These are phyloP conservation scores for Glycyrrhiza uralensis DNA, from an alignment of 306 rosid species.

Conservation along the genomic window DNA sequence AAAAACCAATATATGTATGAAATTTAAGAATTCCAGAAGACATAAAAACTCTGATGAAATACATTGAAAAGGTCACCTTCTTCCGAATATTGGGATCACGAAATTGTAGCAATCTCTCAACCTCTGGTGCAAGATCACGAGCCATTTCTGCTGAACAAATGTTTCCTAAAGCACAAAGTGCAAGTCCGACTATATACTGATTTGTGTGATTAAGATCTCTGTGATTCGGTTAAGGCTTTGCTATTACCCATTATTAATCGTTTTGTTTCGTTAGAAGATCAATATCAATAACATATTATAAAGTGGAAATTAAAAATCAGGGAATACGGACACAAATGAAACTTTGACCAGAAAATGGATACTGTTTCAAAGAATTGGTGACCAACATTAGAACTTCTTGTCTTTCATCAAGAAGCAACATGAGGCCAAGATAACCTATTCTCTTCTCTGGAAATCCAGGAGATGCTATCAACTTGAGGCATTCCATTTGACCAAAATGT, in stretches of 20 bases:
- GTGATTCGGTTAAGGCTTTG: slow-evolving; percentile 58
- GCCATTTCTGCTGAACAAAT: slow-evolving; percentile 99
- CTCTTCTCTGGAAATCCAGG: slow-evolving; percentile 98
- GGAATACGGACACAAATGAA: slow-evolving; percentile 11
- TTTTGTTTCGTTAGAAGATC: slow-evolving; percentile 24
- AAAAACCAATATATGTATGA: not conserved
- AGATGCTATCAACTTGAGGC: slow-evolving; percentile 92
- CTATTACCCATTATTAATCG: slow-evolving; percentile 20
- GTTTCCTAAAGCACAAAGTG: slow-evolving; percentile 98
- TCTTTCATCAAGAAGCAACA: slow-evolving; percentile 99
- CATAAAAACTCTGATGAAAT: not conserved
- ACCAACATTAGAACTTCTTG: slow-evolving; percentile 99
- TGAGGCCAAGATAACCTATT: slow-evolving; percentile 97
- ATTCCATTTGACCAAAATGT: slow-evolving; percentile 99
- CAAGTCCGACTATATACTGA: slow-evolving; percentile 99
- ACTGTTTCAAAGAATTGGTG: slow-evolving; percentile 97
- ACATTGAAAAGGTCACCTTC: slow-evolving; percentile 57
- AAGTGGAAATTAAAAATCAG: not conserved
- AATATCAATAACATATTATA: slow-evolving; percentile 7
- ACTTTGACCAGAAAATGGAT: slow-evolving; percentile 52
- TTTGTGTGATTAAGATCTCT: slow-evolving; percentile 97
- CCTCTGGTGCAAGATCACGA: slow-evolving; percentile 99
- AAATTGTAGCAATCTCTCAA: slow-evolving; percentile 93
- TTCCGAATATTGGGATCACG: slow-evolving; percentile 98
- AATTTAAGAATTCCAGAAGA: not conserved